Base-by-base conservation (phyloP, 2,329 filamentous ascomycete genomes). In the Neopestalotiopsis sp. region DNA sequence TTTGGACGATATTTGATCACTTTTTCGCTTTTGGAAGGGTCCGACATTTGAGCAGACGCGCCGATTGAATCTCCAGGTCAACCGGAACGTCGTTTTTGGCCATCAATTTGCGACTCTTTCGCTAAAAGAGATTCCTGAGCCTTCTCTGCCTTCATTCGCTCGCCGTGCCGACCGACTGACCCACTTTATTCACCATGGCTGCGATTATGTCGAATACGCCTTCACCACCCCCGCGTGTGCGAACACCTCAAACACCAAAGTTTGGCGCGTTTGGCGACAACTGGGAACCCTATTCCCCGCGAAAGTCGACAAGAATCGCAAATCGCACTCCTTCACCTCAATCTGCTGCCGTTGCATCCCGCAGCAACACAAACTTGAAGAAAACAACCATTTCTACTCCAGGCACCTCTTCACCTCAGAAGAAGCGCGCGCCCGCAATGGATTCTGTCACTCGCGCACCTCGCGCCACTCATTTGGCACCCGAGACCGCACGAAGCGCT, bases 261-360 rank as follows among this genome's bases (percentile, higher is more conserved):
- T 87, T 90, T 76, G 92, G 92, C 32, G 45, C 66, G 49, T 89
- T 85, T 75, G 84, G 86, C 73, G 92, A 95, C 80, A 81, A 85
- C 71, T 94, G 91, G 85, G 88, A 93, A 76, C 92, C 92, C 59
- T 94, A 90, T 77, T 89, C 90, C 70, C 90, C 91, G 67, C 88
- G 91, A 78, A 91, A 92, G 75, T 92, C 90, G 4, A 86, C 87
- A 70, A 88, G 91, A 73, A 86, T 93, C 73, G 88, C 88, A 68
- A 90, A 84, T 75, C 86, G 85, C 79, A 91, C 89, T 1, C 88
- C 89, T 28, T 89, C 88, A 4, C 87, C 89, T 34, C 75, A 77
- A 56, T 73, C 73, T 57, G 68, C 69, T 40, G 34, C 68, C 38
- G 68, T 75, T 24, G 69, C 72, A 17, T 70, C 72, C 38, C 71